Evolutionary conservation across 2,329 filamentous ascomycete genomes (phyloP), one percentile per base, ranked within the genome.

Genomic region (Endocalyx cinctus): DNA sequence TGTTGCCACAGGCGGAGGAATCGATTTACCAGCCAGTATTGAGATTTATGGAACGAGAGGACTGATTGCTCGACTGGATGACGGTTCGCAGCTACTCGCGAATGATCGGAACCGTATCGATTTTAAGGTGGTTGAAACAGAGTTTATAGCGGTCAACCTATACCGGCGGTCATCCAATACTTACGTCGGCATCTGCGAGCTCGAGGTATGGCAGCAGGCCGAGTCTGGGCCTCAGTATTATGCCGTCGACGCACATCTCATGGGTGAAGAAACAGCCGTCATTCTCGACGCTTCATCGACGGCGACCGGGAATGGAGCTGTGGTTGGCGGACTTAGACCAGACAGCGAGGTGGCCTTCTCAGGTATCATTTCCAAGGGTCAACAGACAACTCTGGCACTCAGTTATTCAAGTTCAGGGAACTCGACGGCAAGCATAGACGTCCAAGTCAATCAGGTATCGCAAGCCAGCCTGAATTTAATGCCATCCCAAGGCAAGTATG

Each of bases 171-270:
- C 45, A 5, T 34, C 41, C 4, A 39, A 39, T 2, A 33, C 45
- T 11, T 54, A 36, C 25, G 51, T 55, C 8, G 55, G 56, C 7
- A 40, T 58, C 17, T 58, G 55, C 33, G 56, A 59, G 42, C 41
- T 58, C 17, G 50, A 59, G 34, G 51, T 54, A 18, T 58, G 55
- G 56, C 51, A 43, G 2, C 45, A 46, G 2, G 41, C 54, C 13
- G 19, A 17, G 12, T 12, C 19, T 3, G 46, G 50, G 2, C 46
- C 51, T 12, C 36, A 23, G 6, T 50, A 54, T 32, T 43, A 45
- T 35, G 50, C 52, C 10, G 52, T 47, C 14, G 52, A 55, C 39
- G 49, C 52, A 8, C 46, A 51, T 23, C 47, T 54, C 12, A 52
- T 43, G 4, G 51, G 52, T 4, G 18, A 33, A 17, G 37, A 45